Evolutionary conservation across 2,329 filamentous ascomycete species (phyloP), one percentile per base, ranked within the genome.

Genomic region (Monosporascus sp.): DNA sequence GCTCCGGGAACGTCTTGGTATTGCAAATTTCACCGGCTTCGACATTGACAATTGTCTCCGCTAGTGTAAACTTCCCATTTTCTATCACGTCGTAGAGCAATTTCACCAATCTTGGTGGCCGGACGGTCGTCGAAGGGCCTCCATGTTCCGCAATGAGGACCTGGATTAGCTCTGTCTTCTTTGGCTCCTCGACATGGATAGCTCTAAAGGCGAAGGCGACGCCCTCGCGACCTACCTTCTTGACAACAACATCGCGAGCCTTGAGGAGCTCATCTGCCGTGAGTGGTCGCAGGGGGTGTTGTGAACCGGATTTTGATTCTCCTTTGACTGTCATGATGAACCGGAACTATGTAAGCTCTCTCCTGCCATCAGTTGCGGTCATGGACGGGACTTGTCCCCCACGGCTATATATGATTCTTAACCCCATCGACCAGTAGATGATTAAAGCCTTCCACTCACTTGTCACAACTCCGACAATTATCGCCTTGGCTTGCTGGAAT

Each of bases 71-170:
- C 27, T 60, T 63, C 26, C 65, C 62, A 27, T 59, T 56, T 27
- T 64, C 64, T 50, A 76, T 66, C 3, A 71, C 64, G 52, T 77
- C 74, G 63, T 77, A 77, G 51, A 75, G 62, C 52, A 80, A 74
- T 59, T 72, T 71, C 38, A 77, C 70, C 52, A 71, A 72, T 50
- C 80, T 74, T 1, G 77, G 56, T 20, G 60, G 63, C 17, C 51
- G 49, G 17, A 51, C 37, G 5, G 56, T 53, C 26, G 65, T 60
- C 22, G 55, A 20, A 27, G 60, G 48, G 11, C 64, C 63, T 14
- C 60, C 62, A 52, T 68, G 66, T 51, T 68, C 66, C 2, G 64
- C 65, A n/a, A 49, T 51, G 24, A 68, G 58, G 52, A 62, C 66
- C 24, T 53, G 49, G 22, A 56, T 50, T 8, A 68, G 56, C 1